These are phyloP conservation scores for Porphyridium purpureum DNA, from an alignment of 23 red algal genomes.

Conservation along the genomic window DNA sequence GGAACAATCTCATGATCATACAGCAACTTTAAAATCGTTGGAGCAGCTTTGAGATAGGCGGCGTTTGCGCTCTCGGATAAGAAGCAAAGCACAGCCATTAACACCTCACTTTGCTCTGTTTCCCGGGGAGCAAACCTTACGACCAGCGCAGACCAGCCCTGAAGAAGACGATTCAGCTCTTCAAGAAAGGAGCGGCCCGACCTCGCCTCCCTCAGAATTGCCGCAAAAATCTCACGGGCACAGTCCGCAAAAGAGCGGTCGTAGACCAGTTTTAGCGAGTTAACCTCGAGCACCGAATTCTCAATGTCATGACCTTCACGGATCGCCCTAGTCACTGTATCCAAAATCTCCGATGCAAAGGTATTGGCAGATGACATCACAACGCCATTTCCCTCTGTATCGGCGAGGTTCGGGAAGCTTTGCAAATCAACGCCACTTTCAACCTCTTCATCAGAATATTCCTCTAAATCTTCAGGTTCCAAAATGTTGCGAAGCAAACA, in stretches of 20 bases:
- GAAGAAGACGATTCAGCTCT: slow-evolving; percentile 5
- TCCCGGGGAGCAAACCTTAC: slow-evolving; percentile 10
- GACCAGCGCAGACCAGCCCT: slow-evolving; percentile 5
- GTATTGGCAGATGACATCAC: too few relatives aligned
- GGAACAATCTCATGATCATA: slow-evolving; percentile 29
- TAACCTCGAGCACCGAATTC: slow-evolving; percentile 46
- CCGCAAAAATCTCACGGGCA: slow-evolving; percentile 3
- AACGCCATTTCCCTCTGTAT: too few relatives aligned
- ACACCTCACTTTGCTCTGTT: slow-evolving; percentile 3
- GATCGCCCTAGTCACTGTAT: slow-evolving; percentile 43
- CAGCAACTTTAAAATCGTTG: slow-evolving; percentile 36
- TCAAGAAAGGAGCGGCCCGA: slow-evolving; percentile 8
- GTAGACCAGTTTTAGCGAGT: slow-evolving; percentile 59
- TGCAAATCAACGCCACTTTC: too few relatives aligned
- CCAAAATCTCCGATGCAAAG: slow-evolving; percentile 35
- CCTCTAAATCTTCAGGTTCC: too few relatives aligned
- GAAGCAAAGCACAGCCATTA: slow-evolving; percentile 6
- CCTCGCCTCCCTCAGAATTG: slow-evolving; percentile 5
- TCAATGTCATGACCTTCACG: slow-evolving; percentile 32
- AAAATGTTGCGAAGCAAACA: too few relatives aligned
- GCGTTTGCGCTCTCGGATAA: slow-evolving; percentile 2
- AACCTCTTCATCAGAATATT: too few relatives aligned
- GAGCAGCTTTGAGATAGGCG: slow-evolving; percentile 12
- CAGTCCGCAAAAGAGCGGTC: slow-evolving; percentile 28
- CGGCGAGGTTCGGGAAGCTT: too few relatives aligned